Evolutionary conservation across 805 yeast genomes (phyloP).

Genomic region (Hanseniaspora hatyaiensis): DNA sequence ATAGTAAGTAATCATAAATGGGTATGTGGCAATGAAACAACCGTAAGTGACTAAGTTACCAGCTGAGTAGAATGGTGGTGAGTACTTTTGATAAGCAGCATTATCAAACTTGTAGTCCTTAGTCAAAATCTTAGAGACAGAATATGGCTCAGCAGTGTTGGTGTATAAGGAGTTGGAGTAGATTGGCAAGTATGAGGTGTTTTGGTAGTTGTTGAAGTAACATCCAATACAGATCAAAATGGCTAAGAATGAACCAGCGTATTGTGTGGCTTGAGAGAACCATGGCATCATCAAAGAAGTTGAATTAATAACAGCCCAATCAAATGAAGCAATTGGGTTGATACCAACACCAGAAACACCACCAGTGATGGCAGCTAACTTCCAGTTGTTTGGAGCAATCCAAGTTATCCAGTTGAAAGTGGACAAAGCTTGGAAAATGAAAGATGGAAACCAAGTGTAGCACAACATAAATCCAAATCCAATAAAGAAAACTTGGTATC

Average conservation of each 20-base stretch:
- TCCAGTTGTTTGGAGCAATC: conserved; percentile 32
- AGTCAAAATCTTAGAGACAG: conserved; percentile 39
- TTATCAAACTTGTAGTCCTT: conserved; percentile 34
- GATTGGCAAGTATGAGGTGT: conserved; percentile 50
- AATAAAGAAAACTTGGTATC: conserved; percentile 39
- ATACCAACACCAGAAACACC: conserved; percentile 37
- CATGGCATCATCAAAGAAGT: conserved; percentile 37
- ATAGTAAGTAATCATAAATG: conserved; percentile 43
- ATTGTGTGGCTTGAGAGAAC: conserved; percentile 28
- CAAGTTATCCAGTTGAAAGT: conserved; percentile 41
- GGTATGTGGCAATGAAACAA: conserved; percentile 44
- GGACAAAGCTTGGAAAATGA: conserved; percentile 47
- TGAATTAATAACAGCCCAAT: conserved; percentile 36
- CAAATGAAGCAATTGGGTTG: conserved; percentile 45
- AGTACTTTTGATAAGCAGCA: conserved; percentile 39
- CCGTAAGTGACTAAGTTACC: conserved; percentile 51
- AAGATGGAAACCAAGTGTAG: conserved; percentile 62
- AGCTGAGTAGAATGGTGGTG: conserved; percentile 57
- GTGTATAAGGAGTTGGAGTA: conserved; percentile 41
- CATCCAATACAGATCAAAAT: conserved; percentile 30
- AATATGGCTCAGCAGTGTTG: conserved; percentile 35
- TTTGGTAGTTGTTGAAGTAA: conserved; percentile 44
- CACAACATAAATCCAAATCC: conserved; percentile 36
- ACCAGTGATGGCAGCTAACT: conserved; percentile 49
- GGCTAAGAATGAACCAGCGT: conserved; percentile 30